These are phyloP conservation scores for Daphne laureola DNA, from an alignment of 441 rosid genomes.

Conservation along the genomic window DNA sequence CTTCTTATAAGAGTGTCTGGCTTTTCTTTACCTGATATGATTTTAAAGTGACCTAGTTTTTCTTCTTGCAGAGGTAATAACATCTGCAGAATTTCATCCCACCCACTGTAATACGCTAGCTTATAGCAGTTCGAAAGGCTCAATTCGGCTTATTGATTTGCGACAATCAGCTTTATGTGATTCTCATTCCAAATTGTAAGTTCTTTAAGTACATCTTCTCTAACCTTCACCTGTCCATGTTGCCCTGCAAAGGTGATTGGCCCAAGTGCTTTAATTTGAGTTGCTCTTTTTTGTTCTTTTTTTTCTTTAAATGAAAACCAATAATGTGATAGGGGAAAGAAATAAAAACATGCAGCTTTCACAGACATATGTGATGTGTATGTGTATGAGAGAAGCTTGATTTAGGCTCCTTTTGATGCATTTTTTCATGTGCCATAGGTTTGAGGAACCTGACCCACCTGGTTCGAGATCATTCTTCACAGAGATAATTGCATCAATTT, in stretches of 20 bases:
- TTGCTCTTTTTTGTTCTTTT: too few relatives aligned
- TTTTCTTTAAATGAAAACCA: neutral
- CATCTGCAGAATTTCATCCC: conserved; percentile 98
- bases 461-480: conserved; percentile 94
- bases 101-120: conserved; percentile 82
- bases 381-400: neutral
- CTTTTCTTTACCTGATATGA: neutral
- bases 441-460: conserved; percentile 92
- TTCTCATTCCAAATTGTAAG: conserved; percentile 37
- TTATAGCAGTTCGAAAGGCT: conserved; percentile 97
- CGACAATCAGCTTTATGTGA: conserved; percentile 97
- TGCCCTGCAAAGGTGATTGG: too few relatives aligned
- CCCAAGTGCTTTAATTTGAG: too few relatives aligned
- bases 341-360: neutral
- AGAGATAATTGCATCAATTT: conserved; percentile 97
- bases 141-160: conserved; percentile 90
- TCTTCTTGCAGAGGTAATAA: conserved; percentile 82
- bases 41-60: conserved; percentile 1
- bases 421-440: conserved; percentile 39
- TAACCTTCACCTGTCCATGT: conserved; percentile 1
- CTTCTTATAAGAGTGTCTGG: neutral
- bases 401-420: conserved; percentile 9
- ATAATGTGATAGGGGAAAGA: neutral
- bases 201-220: conserved; percentile 1
- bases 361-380: neutral